These are phyloP conservation scores for Phaseolus lunatus DNA, from an alignment of 306 rosid genomes.

Conservation along the genomic window DNA sequence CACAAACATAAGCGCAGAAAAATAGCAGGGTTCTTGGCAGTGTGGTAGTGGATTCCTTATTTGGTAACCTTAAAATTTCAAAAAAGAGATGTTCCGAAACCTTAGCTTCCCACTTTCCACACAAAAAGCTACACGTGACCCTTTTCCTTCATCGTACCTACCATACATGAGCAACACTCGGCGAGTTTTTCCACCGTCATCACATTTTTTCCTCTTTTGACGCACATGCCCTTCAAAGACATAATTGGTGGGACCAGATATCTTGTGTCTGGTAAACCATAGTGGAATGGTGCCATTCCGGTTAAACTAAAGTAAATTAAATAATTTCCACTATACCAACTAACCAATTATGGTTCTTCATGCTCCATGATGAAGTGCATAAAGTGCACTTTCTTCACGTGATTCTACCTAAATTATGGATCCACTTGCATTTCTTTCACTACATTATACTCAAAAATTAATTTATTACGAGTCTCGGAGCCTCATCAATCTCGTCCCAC, in stretches of 20 bases:
- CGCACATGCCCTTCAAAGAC: conserved; percentile 38
- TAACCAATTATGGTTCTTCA: conserved; percentile 41
- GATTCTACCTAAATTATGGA: conserved; percentile 34
- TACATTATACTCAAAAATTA: background rate
- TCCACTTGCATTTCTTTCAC: conserved; percentile 33
- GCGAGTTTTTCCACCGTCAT: background rate
- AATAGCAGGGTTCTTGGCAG: background rate
- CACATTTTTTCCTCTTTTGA: background rate
- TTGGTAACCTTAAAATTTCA: conserved; percentile 64
- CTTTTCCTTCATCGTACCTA: conserved; percentile 46
- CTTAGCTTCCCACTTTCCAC: background rate
- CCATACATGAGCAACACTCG: conserved; percentile 1
- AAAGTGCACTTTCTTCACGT: conserved; percentile 46
- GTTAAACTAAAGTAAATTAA: conserved; percentile 9
- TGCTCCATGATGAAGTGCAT: conserved; percentile 1
- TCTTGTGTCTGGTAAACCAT: background rate
- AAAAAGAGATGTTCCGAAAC: conserved; percentile 11
- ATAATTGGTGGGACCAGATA: background rate
- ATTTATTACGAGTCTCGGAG: background rate
- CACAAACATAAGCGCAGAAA: background rate
- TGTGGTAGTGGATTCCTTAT: conserved; percentile 43
- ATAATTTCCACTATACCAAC: conserved; percentile 44
- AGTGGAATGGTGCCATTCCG: background rate
- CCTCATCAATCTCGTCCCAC: conserved; percentile 12
- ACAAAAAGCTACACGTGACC: conserved; percentile 51